Base-by-base conservation (phyloP, 2,329 filamentous ascomycete genomes). In the Penicillium sp. region DNA sequence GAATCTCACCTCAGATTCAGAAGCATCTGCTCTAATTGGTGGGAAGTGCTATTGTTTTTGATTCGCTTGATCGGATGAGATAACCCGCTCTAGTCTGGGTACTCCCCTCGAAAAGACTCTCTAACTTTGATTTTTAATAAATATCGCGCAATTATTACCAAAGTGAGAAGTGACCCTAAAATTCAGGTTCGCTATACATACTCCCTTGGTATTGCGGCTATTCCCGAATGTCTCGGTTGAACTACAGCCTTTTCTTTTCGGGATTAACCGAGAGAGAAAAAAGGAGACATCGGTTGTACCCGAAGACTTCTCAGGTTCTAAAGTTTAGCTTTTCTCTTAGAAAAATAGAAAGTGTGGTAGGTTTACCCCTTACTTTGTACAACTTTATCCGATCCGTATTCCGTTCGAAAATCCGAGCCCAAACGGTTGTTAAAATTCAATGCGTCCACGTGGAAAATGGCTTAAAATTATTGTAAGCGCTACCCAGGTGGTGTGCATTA, bases 1-100 rank as follows among this genome's bases (percentile, higher is more conserved):
- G 29, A 57, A 57, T 57, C 55, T 54, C 45, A 57, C 55, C 49
- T 57, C 55, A 54, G 50, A 54, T 42, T 29, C 21, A 13, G 49
- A 17, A 13, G 8, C 2, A 21, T 25, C 8, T 40, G 31, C 8
- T 17, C 6, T 58, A 21, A 58, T 55, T 50, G 46, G 51, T 21
- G 23, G 23, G 38, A 55, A 19, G 1, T 21, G 8, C 5, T 12
- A 23, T 21, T 35, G 15, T 48, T 15, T 35, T 31, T 48, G 45
- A 48, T 48, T 48, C 27, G 27, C 29, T 47, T 29, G 10, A 9
- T 42, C 23, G 23, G 6, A 25, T 1, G 15, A 33, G n/a, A 47
- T 21, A 31, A 31, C 43, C 42, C 42, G 25, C 42, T 29, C 43
- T 13, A 19, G 45, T 47, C 45, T 47, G 1, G 43, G 43, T 27